Evolutionary conservation across 2,329 filamentous ascomycete genomes (phyloP), one percentile per base, ranked within the genome.

Genomic region (Sarocladiaceae sp.): DNA sequence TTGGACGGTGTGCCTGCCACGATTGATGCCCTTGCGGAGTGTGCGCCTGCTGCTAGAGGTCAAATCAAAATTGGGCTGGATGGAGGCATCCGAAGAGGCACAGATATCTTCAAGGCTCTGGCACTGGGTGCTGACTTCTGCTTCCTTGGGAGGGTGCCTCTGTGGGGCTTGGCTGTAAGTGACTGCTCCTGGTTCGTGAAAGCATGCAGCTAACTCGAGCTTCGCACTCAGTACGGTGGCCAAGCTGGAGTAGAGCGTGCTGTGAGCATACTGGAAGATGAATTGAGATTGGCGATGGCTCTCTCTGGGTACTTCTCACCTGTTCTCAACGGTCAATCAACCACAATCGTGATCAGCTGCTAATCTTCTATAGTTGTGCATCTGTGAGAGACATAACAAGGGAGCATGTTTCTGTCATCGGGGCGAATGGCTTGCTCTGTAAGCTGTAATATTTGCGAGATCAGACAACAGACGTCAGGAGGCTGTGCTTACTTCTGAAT

Each of bases 191-290:
- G 20, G 15, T 10, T 12, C 2, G 23, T 4, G 22, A 15, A 8
- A 29, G 20, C 28, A 26, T 22, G 36, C 7, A 13, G n/a, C n/a
- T n/a, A n/a, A n/a, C n/a, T n/a, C n/a, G n/a, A n/a, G n/a, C n/a
- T n/a, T n/a, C n/a, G n/a, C n/a, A n/a, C n/a, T n/a, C n/a, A 54
- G 58, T 59, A 56, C 39, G 56, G 64, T 29, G 66, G 65, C 3
- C 60, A 68, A 50, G 58, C 59, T 18, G 66, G 66, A n/a, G 63
- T 66, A 2, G 71, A 72, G 55, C 55, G 72, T n/a, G 69, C 64
- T 31, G 51, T 75, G 50, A 66, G 63, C 52, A 62, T 76, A 11
- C 54, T 58, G 28, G 37, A 52, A 17, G 52, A 55, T 47, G 57
- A 57, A 39, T 46, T 58, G 15, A 54, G 50, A 51, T 28, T 53